phyloP scores from a whole-genome alignment of 225 moss, liverwort and hornwort species.

The Sphagnum contortum region DNA sequence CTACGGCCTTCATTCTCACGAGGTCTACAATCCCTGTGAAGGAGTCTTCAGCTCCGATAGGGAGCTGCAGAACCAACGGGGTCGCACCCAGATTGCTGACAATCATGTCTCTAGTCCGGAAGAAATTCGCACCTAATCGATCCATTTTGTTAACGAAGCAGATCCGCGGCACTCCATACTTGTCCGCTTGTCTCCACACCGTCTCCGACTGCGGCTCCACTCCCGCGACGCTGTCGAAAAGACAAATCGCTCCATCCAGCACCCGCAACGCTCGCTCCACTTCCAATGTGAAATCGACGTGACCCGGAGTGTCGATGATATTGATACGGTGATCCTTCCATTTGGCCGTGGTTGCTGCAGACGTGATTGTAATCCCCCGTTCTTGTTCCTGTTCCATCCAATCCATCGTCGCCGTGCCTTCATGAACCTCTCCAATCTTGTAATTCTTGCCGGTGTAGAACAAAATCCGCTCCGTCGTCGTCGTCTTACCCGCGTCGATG shows the following conservation, averaged over 20 bases:
- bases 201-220: slow-evolving; percentile 99
- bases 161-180: slow-evolving; percentile 84
- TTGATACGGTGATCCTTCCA: slow-evolving; percentile 97
- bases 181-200: slow-evolving; percentile 94
- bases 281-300: slow-evolving; percentile 94
- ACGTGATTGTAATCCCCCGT: slow-evolving; percentile 91
- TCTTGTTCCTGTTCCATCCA: slow-evolving; percentile 99
- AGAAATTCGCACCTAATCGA: slow-evolving; percentile 88
- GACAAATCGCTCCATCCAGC: slow-evolving; percentile 90
- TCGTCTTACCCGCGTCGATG: slow-evolving; percentile 96
- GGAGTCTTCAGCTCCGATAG: slow-evolving; percentile 70
- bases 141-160: slow-evolving; percentile 99
- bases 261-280: slow-evolving; percentile 94
- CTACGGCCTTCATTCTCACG: slow-evolving; percentile 84
- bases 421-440: slow-evolving; percentile 98
- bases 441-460: slow-evolving; percentile 94
- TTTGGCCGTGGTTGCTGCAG: slow-evolving; percentile 91
- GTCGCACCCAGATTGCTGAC: slow-evolving; percentile 74
- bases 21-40: slow-evolving; percentile 70
- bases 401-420: slow-evolving; percentile 98
- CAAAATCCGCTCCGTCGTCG: slow-evolving; percentile 89
- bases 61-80: slow-evolving; percentile 67
- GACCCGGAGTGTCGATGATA: slow-evolving; percentile 93
- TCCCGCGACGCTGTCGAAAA: slow-evolving; percentile 95
- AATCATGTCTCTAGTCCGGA: slow-evolving; percentile 91